Evolutionary conservation across 495 filamentous ascomycete species (phyloP), one percentile per base, ranked within the genome.

Genomic region (Cairneyella variabilis): DNA sequence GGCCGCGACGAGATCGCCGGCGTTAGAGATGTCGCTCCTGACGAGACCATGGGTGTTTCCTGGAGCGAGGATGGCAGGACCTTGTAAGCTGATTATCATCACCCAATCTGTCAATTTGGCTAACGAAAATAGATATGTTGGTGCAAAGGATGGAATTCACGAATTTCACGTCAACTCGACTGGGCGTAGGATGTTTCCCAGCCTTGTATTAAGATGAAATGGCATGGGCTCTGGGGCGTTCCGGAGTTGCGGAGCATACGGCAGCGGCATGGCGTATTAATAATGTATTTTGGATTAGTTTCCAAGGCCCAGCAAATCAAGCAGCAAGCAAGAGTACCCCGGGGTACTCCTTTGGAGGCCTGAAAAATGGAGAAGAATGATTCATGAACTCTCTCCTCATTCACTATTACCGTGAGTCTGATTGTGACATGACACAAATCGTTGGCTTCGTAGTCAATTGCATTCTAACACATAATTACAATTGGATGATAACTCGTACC

Each of bases 111-210:
- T n/a, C 30, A 1, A 36, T 22, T 46, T 3, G 26, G 42, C 59
- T 65, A 50, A 64, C 27, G 2, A 28, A 18, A 43, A 4, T 43
- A 89, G 88, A 53, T 90, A 83, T 57, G 74, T 88, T 59, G 88
- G 78, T n/a, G 86, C 85, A 3, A 75, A 87, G 48, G 76, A 85
- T 44, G 88, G 88, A 17, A 85, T 91, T 16, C 84, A 87, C 53
- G 84, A 90, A 66, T 87, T 83, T 55, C 75, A 76, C 20, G 71
- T 90, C 50, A 85, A 91, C 61, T 62, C 83, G 18, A 63, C 74
- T n/a, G 77, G 79, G 44, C 76, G 86, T 52, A 86, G 81, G 66
- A 74, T 77, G 4, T 86, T 83, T 60, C 85, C 86, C 22, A 74
- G 75, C 27, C 70, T 86, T 36, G 69, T 70, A 20, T 75, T 79